Evolutionary conservation across 768 basidiomycete genomes (phyloP).

Genomic region (Amanita jacksonii): DNA sequence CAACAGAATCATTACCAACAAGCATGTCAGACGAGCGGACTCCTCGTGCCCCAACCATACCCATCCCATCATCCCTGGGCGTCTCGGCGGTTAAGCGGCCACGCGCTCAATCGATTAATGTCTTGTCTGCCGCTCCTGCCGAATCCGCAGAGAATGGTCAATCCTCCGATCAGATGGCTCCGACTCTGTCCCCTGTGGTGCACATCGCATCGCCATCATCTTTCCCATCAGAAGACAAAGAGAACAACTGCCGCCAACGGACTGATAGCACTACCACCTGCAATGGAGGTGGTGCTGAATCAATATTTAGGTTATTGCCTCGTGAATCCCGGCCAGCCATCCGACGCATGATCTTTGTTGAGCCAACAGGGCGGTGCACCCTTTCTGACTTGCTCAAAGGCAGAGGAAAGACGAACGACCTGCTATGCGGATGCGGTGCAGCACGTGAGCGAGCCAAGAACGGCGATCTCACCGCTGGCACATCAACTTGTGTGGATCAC

Average conservation of each 20-base stretch:
- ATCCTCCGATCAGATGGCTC: not conserved
- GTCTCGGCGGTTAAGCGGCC: slow-evolving; percentile 1
- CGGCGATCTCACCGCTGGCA: slow-evolving; percentile 11
- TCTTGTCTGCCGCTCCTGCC: slow-evolving; percentile 1
- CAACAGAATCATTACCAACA: slow-evolving; percentile 56
- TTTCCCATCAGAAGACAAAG: not conserved
- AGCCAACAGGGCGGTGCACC: slow-evolving; percentile 83
- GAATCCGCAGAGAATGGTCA: not conserved
- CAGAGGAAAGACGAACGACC: slow-evolving; percentile 57
- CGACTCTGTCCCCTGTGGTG: not conserved
- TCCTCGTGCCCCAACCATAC: slow-evolving; percentile 15
- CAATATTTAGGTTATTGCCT: slow-evolving; percentile 92
- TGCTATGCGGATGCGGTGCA: slow-evolving; percentile 71
- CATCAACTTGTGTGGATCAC: slow-evolving; percentile 51
- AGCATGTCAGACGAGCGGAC: slow-evolving; percentile 23
- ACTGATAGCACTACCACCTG: slow-evolving; percentile 53
- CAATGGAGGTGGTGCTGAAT: slow-evolving; percentile 73
- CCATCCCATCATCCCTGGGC: slow-evolving; percentile 10
- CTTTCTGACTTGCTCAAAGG: slow-evolving; percentile 87
- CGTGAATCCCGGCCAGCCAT: slow-evolving; percentile 86
- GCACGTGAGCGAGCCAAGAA: slow-evolving; percentile 1
- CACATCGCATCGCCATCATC: not conserved
- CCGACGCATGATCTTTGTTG: slow-evolving; percentile 89
- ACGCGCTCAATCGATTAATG: slow-evolving; percentile 6
- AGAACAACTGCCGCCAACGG: slow-evolving; percentile 29